A percentile compares a stretch with the other conserved stretches of the same genome.
These are phyloP conservation scores for Candida arabinofermentans DNA, from an alignment of 805 yeast genomes.

Conservation along the genomic window DNA sequence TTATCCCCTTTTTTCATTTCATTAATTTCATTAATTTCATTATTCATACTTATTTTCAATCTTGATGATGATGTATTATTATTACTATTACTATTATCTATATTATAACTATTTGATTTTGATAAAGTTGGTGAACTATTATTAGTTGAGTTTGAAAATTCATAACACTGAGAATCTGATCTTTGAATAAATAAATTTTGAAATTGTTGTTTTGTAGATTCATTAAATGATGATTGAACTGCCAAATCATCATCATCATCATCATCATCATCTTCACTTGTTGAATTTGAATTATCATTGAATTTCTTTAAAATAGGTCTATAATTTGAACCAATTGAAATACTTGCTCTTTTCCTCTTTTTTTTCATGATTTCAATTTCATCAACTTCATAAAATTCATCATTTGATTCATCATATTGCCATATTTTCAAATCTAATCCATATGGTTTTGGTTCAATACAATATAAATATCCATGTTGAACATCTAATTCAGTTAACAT, in stretches of 20 bases:
- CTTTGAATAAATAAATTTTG: constrained; percentile 18
- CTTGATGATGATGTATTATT: not conserved
- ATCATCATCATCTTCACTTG: constrained; percentile 9
- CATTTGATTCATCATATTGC: constrained; percentile 32
- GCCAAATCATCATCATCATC: not conserved
- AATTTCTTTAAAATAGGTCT: constrained; percentile 19
- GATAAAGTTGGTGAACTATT: not conserved
- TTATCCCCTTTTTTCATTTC: not conserved
- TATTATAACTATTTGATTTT: not conserved
- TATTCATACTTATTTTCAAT: not conserved
- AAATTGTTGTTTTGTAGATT: too few relatives aligned
- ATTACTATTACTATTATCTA: not conserved
- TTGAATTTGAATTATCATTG: constrained; percentile 8
- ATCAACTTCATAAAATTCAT: constrained; percentile 35
- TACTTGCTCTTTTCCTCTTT: constrained; percentile 29
- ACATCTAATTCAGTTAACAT: constrained; percentile 36
- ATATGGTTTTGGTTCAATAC: constrained; percentile 37
- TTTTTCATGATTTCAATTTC: constrained; percentile 34
- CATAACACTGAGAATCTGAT: constrained; percentile 31
- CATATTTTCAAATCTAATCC: constrained; percentile 35
- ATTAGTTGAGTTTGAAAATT: constrained; percentile 15
- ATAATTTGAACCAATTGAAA: constrained; percentile 19
- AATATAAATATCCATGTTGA: constrained; percentile 33
- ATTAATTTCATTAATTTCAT: constrained; percentile 7
- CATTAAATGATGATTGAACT: too few relatives aligned